These are phyloP conservation scores for Leccinellum albellum DNA, from an alignment of 768 basidiomycete species.

Conservation along the genomic window DNA sequence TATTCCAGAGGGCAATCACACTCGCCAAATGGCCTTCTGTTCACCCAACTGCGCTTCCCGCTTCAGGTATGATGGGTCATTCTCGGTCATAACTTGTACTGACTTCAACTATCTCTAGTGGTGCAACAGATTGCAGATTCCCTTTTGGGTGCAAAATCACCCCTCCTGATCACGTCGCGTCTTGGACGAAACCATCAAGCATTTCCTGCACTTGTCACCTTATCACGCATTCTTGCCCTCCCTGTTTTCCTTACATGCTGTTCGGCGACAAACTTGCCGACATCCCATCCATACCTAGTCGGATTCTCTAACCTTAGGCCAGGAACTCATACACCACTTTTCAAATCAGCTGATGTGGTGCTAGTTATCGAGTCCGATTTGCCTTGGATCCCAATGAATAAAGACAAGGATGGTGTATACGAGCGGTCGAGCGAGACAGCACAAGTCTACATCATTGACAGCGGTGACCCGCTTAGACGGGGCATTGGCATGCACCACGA, in stretches of 20 bases:
- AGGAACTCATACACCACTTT: constrained; percentile 42
- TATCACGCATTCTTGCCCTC: constrained; percentile 52
- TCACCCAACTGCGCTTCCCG: constrained; percentile 46
- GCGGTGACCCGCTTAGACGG: constrained; percentile 57
- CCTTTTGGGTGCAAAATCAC: constrained; percentile 46
- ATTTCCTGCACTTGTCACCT: constrained; percentile 40
- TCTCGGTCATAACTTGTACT: neutral
- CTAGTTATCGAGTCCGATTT: constrained; percentile 63
- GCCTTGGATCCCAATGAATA: constrained; percentile 57
- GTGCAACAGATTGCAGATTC: constrained; percentile 42
- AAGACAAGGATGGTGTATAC: constrained; percentile 28
- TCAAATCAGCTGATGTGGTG: constrained; percentile 57
- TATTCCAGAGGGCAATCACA: constrained; percentile 30
- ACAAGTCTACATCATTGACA: constrained; percentile 57
- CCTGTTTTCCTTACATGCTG: constrained; percentile 53
- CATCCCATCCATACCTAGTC: constrained; percentile 50
- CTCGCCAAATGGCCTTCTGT: constrained; percentile 50
- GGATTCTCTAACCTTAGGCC: constrained; percentile 50
- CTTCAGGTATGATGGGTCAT: constrained; percentile 26
- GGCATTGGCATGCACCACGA: constrained; percentile 45
- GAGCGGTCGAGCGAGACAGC: constrained; percentile 40
- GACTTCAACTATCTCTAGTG: constrained; percentile 16
- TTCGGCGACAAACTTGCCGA: constrained; percentile 50
- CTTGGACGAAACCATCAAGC: constrained; percentile 53
- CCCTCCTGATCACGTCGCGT: constrained; percentile 64